A percentile compares a stretch with the other conserved stretches of the same genome.
Evolutionary conservation across 768 basidiomycete species (phyloP).

Genomic region (Lentinula guzmanii): DNA sequence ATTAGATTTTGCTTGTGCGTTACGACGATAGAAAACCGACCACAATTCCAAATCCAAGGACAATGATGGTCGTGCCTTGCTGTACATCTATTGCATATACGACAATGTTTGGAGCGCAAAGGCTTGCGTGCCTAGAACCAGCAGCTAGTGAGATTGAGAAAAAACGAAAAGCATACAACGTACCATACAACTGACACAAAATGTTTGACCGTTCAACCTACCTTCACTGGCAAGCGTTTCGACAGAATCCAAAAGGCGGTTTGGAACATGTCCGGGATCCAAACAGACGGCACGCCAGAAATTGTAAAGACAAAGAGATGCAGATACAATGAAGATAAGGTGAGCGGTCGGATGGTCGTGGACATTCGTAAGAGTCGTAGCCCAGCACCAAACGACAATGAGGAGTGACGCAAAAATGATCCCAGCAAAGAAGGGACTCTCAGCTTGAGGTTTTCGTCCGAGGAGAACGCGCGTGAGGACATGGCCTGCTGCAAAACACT

Average conservation of each 20-base stretch:
- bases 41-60: conserved; percentile 99
- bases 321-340: conserved; percentile 64
- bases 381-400: conserved; percentile 85
- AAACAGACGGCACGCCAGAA: conserved; percentile 87
- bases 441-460: conserved; percentile 76
- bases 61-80: conserved; percentile 95
- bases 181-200: conserved; percentile 95
- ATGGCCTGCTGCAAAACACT: conserved; percentile 93
- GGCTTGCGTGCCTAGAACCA: conserved; percentile 73
- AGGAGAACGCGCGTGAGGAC: conserved; percentile 82
- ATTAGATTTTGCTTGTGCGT: neutral
- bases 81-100: conserved; percentile 84
- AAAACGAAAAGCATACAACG: conserved; percentile 11
- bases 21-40: conserved; percentile 37
- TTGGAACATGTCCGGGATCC: conserved; percentile 59
- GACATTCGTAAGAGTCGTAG: conserved; percentile 72
- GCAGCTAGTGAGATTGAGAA: neutral
- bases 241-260: conserved; percentile 21
- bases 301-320: conserved; percentile 76
- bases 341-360: conserved; percentile 73
- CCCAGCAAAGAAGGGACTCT: conserved; percentile 90
- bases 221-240: conserved; percentile 88
- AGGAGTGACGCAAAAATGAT: conserved; percentile 83
- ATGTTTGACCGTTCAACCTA: conserved; percentile 89
- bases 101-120: conserved; percentile 91